phyloP scores from a whole-genome alignment of 1,284 basidiomycete genomes.

The Trichosporon faecale region DNA sequence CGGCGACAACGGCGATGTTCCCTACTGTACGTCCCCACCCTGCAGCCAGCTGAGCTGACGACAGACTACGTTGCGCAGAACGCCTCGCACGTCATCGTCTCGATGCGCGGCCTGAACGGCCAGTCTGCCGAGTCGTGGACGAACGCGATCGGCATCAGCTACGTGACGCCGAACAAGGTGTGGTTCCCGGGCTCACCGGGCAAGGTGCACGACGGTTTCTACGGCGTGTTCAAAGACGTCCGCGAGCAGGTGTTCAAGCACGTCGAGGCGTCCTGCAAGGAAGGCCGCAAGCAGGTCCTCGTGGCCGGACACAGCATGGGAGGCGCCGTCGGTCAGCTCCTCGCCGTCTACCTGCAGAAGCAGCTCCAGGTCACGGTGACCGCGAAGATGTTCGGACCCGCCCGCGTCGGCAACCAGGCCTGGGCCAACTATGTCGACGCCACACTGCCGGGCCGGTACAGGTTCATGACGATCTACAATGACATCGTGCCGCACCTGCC shows the following conservation, averaged over 20 bases:
- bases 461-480: constrained; percentile 29
- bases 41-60: background rate
- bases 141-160: constrained; percentile 28
- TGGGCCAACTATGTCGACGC: constrained; percentile 32
- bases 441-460: constrained; percentile 20
- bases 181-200: constrained; percentile 25
- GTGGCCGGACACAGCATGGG: constrained; percentile 34
- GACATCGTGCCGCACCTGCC: constrained; percentile 34
- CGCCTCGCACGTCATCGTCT: constrained; percentile 17
- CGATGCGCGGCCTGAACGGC: constrained; percentile 27
- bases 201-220: constrained; percentile 32
- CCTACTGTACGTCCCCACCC: background rate
- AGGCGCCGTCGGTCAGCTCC: constrained; percentile 24
- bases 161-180: background rate
- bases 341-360: constrained; percentile 24
- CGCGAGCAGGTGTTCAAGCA: constrained; percentile 11
- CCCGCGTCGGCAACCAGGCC: constrained; percentile 29
- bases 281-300: constrained; percentile 21
- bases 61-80: constrained; percentile 10
- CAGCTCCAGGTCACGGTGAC: constrained; percentile 13
- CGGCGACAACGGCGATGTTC: background rate
- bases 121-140: constrained; percentile 16
- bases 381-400: constrained; percentile 24
- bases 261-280: constrained; percentile 9
- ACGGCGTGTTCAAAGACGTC: constrained; percentile 27